Evolutionary conservation across 2,329 filamentous ascomycete genomes (phyloP).

Genomic region (Exophiala calicioides): DNA sequence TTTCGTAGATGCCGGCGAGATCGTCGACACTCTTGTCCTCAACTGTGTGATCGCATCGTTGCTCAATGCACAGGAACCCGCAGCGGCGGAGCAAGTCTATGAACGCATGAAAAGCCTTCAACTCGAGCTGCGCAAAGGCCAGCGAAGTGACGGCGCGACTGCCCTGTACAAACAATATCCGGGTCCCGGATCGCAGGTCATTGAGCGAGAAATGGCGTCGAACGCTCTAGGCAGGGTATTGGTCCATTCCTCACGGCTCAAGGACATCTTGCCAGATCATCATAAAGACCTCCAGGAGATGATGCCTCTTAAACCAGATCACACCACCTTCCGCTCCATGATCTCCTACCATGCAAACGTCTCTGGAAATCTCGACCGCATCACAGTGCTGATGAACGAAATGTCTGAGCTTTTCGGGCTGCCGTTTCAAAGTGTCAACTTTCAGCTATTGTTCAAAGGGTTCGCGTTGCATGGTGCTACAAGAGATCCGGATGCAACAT

Average conservation of each 20-base stretch:
- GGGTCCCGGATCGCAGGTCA: constrained; percentile 42
- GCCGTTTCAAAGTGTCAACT: constrained; percentile 72
- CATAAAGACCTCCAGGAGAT: constrained; percentile 65
- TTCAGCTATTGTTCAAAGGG: constrained; percentile 77
- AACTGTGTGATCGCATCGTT: constrained; percentile 84
- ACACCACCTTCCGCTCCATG: constrained; percentile 77
- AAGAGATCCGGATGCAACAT: constrained; percentile 58
- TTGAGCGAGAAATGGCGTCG: constrained; percentile 41
- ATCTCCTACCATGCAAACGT: constrained; percentile 71
- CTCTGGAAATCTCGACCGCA: constrained; percentile 69
- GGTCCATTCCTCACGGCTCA: constrained; percentile 44
- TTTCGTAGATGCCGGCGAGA: constrained; percentile 80
- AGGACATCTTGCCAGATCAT: constrained; percentile 53
- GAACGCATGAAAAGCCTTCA: constrained; percentile 74
- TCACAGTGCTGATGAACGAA: constrained; percentile 73
- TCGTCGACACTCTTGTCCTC: constrained; percentile 82
- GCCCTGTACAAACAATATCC: constrained; percentile 30
- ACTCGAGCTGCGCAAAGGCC: constrained; percentile 35
- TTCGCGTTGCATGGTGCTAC: constrained; percentile 73
- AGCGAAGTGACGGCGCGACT: constrained; percentile 36
- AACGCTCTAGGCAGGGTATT: constrained; percentile 51
- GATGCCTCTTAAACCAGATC: constrained; percentile 69
- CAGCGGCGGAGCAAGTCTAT: constrained; percentile 78
- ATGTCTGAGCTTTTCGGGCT: constrained; percentile 70
- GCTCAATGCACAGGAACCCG: constrained; percentile 72